Evolutionary conservation across 148 eudicot species (phyloP).

Genomic region (Rhododendron griersonianum): DNA sequence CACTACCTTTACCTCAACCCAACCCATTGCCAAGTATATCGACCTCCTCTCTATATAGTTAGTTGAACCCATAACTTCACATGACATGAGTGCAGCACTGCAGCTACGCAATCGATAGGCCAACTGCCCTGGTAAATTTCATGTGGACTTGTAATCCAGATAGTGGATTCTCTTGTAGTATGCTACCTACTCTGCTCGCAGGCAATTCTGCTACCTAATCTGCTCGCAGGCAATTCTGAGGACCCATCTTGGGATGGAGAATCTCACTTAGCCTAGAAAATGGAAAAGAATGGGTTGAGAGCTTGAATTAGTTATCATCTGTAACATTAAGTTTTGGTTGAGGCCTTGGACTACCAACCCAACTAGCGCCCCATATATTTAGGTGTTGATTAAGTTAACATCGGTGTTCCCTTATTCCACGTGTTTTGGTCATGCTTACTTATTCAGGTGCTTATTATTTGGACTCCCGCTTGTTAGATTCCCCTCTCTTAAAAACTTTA

Average conservation of each 20-base stretch:
- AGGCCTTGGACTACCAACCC: conserved; percentile 4
- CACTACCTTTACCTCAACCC: not conserved
- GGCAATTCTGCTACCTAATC: not conserved
- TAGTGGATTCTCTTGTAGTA: not conserved
- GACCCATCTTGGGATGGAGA: not conserved
- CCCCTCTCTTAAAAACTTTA: not conserved
- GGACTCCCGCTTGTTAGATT: not conserved
- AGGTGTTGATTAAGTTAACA: not conserved
- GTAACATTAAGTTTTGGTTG: not conserved
- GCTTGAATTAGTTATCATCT: not conserved
- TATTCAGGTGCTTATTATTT: not conserved
- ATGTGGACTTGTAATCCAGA: not conserved
- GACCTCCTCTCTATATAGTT: not conserved
- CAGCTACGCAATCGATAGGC: not conserved
- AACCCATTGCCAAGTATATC: not conserved
- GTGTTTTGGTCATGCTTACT: not conserved
- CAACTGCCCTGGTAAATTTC: not conserved
- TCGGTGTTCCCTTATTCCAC: not conserved
- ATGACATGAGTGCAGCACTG: not conserved
- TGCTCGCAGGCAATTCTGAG: not conserved
- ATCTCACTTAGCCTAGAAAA: not conserved
- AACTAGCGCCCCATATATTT: not conserved
- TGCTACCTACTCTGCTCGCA: not conserved
- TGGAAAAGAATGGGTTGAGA: not conserved
- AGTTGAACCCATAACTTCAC: not conserved